A percentile compares a stretch with the other conserved stretches of the same genome.
phyloP scores from a whole-genome alignment of 2,329 filamentous ascomycete genomes.

The Colletotrichum siamense region DNA sequence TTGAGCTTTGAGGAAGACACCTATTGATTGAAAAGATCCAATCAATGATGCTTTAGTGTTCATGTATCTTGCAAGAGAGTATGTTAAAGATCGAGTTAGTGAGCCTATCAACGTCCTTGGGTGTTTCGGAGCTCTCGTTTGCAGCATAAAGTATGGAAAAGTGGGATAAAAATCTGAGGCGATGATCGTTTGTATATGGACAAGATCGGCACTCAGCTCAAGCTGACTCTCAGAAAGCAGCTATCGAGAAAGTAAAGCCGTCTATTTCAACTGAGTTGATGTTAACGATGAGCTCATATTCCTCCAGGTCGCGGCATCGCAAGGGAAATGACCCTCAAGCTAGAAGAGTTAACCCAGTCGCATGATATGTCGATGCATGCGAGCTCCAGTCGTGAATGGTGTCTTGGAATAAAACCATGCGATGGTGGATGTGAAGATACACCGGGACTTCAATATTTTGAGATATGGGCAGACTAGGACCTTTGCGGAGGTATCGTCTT shows the following conservation, averaged over 20 bases:
- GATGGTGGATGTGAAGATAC: neutral
- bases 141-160: neutral
- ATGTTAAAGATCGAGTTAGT: neutral
- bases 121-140: neutral
- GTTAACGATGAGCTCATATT: neutral
- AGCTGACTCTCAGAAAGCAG: neutral
- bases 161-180: neutral
- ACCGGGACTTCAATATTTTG: neutral
- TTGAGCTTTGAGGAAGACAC: neutral
- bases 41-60: neutral
- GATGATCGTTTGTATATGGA: neutral
- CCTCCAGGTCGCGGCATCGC: neutral
- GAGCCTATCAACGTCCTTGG: neutral
- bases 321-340: neutral
- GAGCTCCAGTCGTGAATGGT: neutral
- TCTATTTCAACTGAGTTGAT: neutral
- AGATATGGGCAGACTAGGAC: too few species aligned
- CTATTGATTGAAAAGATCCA: neutral
- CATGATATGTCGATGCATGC: fast-evolving
- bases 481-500: too few species aligned
- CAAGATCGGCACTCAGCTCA: neutral
- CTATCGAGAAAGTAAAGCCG: neutral
- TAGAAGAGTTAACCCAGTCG: neutral
- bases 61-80: neutral
- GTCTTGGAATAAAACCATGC: neutral